Base-by-base conservation (phyloP, 208 protist species). In the Leishmania amazonensis region DNA sequence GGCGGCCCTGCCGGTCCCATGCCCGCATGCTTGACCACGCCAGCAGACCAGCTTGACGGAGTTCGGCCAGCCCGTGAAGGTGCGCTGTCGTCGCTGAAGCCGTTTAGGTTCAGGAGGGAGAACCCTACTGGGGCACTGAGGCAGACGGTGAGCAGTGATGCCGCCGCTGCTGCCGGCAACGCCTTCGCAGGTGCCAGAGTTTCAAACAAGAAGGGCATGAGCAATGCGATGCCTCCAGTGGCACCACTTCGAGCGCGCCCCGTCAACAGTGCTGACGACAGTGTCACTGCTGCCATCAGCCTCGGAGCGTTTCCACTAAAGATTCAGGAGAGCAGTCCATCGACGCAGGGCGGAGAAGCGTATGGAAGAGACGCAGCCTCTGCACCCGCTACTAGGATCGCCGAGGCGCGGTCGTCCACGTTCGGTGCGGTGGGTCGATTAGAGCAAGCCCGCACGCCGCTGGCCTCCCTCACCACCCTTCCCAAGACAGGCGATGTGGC, bases 51-150 rank as follows among this genome's bases (percentile, higher is more conserved):
- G 19, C 60, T 57, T 49, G 58, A 21, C 35, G 76, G 83, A 17
- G 81, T 79, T 19, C 67, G 86, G 58, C 87, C 88, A 3, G 87
- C 84, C 47, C 54, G 83, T 19, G 83, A 88, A n/a, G 84, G 62
- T 11, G 75, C 76, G 19, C 71, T 81, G 28, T 57, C 64, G 7
- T 90, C 83, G 7, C 76, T 89, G 75, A 68, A 24, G 54, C 67
- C 75, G 40, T 79, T 75, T 24, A 31, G 45, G 13, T 24, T 11
- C 21, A 75, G 13, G 45, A 58, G 45, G 28, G 11, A 21, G n/a
- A 38, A n/a, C 40, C 28, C 62, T 40, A 31, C 31, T 24, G 31
- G 31, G 3, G 31, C 31, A 40, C 31, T 40, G 62, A 68, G 15
- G 62, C 62, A 68, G 31, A 42, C 62, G 31, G 62, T 2, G 28